These are phyloP conservation scores for Nannizzia gypsea DNA, from an alignment of 2,329 filamentous ascomycete species.

Conservation along the genomic window DNA sequence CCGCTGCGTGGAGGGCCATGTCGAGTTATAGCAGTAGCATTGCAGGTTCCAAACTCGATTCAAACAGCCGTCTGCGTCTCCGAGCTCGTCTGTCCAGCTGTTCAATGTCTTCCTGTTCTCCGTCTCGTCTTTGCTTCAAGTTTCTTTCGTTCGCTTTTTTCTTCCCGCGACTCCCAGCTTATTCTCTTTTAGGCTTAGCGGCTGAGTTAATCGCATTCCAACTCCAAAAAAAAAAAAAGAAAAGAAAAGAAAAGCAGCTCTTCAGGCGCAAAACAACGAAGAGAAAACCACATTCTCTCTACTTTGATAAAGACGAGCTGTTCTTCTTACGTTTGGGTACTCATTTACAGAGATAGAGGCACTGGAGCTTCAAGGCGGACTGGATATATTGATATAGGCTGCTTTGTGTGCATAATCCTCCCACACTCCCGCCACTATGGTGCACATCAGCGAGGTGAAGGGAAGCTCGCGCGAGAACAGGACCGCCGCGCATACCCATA, in stretches of 20 bases:
- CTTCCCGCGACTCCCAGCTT: background rate
- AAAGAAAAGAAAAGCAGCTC: background rate
- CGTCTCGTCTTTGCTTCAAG: background rate
- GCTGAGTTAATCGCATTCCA: constrained; percentile 11
- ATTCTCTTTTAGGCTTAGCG: constrained; percentile 10
- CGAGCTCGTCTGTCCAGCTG: background rate
- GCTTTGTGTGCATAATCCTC: too few relatives aligned
- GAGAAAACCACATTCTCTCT: background rate
- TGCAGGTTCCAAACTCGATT: background rate
- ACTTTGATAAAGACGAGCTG: background rate
- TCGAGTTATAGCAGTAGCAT: constrained; percentile 9
- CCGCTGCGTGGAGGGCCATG: constrained; percentile 21
- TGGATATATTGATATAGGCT: background rate
- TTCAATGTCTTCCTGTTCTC: background rate
- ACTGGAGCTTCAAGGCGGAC: too few relatives aligned
- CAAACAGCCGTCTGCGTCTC: background rate
- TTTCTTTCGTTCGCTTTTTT: background rate
- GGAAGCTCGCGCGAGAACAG: constrained; percentile 89
- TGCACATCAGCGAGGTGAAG: constrained; percentile 89
- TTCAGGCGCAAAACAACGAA: background rate
- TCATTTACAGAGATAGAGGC: background rate
- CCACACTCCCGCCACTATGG: constrained; percentile 52
- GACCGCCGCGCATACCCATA: constrained; percentile 94
- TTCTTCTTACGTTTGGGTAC: background rate
- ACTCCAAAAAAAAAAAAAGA: background rate